These are phyloP conservation scores for Bauhinia variegata DNA, from an alignment of 306 rosid species.

Conservation along the genomic window DNA sequence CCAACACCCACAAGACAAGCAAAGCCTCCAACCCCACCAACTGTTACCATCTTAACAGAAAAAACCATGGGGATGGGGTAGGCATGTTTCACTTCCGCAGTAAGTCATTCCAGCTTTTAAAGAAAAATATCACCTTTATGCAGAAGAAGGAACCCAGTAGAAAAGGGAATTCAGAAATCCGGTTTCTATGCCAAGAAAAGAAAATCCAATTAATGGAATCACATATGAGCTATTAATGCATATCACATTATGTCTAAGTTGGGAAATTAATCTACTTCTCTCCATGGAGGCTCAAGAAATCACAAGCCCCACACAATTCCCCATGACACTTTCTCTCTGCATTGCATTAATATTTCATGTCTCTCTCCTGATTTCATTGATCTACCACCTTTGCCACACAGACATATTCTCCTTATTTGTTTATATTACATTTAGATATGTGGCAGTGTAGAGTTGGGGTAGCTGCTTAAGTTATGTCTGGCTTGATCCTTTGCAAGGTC, in stretches of 20 bases:
- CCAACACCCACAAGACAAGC: slow-evolving; percentile 49
- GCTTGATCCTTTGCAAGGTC: too few relatives aligned
- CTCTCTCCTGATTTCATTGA: slow-evolving; percentile 1
- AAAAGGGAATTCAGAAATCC: too few relatives aligned
- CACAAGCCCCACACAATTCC: background rate
- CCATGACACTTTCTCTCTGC: slow-evolving; percentile 26
- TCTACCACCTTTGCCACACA: slow-evolving; percentile 3
- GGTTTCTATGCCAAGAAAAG: too few relatives aligned
- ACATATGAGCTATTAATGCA: background rate
- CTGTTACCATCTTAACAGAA: too few relatives aligned
- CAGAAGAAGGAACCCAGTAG: too few relatives aligned
- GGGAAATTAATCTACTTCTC: too few relatives aligned
- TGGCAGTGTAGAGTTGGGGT: too few relatives aligned
- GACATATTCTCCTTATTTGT: background rate
- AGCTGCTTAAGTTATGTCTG: too few relatives aligned
- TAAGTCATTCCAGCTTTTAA: slow-evolving; percentile 16
- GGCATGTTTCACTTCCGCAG: slow-evolving; percentile 7
- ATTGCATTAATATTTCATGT: slow-evolving; percentile 1
- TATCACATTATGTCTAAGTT: background rate
- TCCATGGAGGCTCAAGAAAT: background rate
- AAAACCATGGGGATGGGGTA: too few relatives aligned
- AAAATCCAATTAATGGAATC: background rate
- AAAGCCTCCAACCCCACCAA: slow-evolving; percentile 21
- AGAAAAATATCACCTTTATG: too few relatives aligned
- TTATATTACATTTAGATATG: too few relatives aligned